Conservation (phyloP, 2,329 filamentous ascomycete species). For the Emergomyces pasteurianus region DNA sequence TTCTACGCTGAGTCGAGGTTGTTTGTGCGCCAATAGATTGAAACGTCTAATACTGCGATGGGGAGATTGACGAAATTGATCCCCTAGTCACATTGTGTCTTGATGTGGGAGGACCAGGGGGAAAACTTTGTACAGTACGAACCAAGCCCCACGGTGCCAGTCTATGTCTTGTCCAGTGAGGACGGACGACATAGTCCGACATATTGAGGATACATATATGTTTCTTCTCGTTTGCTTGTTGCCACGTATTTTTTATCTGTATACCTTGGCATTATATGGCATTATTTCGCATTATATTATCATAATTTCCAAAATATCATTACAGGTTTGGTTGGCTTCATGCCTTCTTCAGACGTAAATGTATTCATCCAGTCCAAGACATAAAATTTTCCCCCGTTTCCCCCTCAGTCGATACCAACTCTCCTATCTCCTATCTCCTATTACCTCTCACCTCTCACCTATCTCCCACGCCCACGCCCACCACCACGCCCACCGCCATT, state of each 20-base stretch:
- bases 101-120: not conserved
- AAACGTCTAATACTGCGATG: constrained; percentile 2
- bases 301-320: not conserved
- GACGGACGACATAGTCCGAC: not conserved
- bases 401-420: not conserved
- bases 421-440: not conserved
- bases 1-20: constrained; percentile 3
- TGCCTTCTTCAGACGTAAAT: not conserved
- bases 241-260: not conserved
- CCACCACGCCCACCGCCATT: constrained; percentile 16
- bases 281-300: no score
- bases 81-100: not conserved
- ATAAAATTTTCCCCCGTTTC: no score
- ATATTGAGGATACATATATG: not conserved
- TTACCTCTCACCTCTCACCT: constrained; percentile 7
- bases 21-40: not conserved
- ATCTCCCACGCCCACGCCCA: constrained; percentile 15
- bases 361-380: not conserved
- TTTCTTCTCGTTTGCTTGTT: not conserved
- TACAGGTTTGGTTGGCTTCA: not conserved
- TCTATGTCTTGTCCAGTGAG: not conserved
- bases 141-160: not conserved
- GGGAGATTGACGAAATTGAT: not conserved
- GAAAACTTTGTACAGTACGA: not conserved
- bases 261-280: no score